Base-by-base conservation (phyloP, 2,329 filamentous ascomycete genomes). In the Podosphaera xanthii region DNA sequence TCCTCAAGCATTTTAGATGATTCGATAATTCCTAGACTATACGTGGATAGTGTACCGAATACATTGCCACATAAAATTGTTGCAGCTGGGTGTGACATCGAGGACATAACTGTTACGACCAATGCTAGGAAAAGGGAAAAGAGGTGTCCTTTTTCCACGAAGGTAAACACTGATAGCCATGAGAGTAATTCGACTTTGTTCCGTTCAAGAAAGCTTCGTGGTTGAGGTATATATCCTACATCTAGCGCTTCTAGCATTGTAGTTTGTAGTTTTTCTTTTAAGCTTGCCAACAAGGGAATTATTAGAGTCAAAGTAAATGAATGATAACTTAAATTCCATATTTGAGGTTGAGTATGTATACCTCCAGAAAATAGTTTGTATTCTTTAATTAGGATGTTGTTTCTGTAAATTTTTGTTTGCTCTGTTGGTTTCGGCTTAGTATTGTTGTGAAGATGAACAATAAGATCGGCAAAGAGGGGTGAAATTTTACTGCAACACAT, bases 61-160 rank as follows among this genome's bases (percentile, higher is more conserved):
- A 94, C 75, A 57, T 77, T 77, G 10, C 90, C 90, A 0, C 90
- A 78, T 1, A 94, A 69, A 35, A 89, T 73, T 2, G 87, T 79
- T 34, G 86, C 76, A 1, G 76, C 71, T 0, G 87, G 85, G 59
- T 81, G 78, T 10, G 83, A 72, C 0, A 78, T 75, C 1, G 85
- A 86, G 7, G 80, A 76, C 1, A 79, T 64, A 3, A 80, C 67
- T 0, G 86, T 78, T 0, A 79, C 72, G 2, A 77, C 9, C 0
- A 84, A 57, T 0, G 81, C 85, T 1, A 74, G 65, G 9, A 73
- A 54, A 0, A 91, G 69, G 3, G 78, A 67, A 0, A 73, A 71
- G 0, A 77, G 62, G 66, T 94, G 83, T 14, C 73, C 71, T 63
- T 70, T 50, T 12, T 50, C 8, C 22, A n/a, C 22, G 30, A 50